phyloP scores from a whole-genome alignment of 441 rosid species.

The Eugenia klotzschiana region DNA sequence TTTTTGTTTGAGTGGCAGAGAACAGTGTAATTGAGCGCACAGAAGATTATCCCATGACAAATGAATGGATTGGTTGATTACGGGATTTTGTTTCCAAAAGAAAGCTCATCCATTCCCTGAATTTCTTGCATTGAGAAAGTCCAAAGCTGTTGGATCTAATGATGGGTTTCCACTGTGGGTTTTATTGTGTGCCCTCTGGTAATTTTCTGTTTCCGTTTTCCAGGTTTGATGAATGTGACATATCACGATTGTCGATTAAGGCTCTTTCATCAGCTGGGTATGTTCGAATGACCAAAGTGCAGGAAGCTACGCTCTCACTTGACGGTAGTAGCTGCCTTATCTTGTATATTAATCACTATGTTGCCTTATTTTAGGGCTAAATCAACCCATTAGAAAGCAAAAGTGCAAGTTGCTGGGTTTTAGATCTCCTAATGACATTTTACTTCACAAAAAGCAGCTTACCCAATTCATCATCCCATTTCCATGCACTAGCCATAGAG shows the following conservation, averaged over 20 bases:
- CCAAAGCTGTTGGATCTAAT: neutral
- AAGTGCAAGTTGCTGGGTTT: neutral
- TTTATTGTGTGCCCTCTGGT: neutral
- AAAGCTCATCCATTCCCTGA: neutral
- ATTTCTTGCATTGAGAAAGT: neutral
- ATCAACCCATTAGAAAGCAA: neutral
- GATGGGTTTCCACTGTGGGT: neutral
- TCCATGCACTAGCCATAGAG: neutral
- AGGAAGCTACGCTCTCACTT: slow-evolving; percentile 69
- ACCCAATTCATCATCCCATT: neutral
- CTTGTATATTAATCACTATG: neutral
- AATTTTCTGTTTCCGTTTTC: neutral
- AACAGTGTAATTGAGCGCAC: neutral
- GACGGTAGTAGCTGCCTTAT: slow-evolving; percentile 30
- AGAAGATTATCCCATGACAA: neutral
- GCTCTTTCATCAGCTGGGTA: slow-evolving; percentile 71
- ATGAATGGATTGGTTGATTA: neutral
- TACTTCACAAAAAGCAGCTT: neutral
- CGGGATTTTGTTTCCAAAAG: neutral
- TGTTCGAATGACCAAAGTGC: slow-evolving; percentile 75
- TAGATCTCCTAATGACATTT: neutral
- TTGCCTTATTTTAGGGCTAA: neutral
- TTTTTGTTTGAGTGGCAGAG: neutral
- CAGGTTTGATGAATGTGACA: slow-evolving; percentile 71
- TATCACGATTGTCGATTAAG: slow-evolving; percentile 65